Evolutionary conservation across 2,329 filamentous ascomycete species (phyloP).

Genomic region (Phialemoniopsis sp.): DNA sequence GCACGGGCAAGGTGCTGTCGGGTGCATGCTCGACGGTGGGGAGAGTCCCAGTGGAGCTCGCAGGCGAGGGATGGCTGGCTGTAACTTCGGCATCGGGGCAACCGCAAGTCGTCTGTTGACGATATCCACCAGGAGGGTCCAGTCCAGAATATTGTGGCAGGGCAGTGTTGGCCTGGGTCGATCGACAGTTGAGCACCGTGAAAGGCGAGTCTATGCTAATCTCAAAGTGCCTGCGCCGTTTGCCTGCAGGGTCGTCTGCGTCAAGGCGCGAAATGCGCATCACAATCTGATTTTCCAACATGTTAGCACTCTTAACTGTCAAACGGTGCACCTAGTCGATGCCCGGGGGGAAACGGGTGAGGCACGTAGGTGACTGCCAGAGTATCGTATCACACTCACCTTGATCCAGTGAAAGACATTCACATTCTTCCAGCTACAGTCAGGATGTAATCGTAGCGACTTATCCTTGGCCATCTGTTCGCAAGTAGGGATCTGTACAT

Average conservation of each 20-base stretch:
- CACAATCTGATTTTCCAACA: slow-evolving; percentile 69
- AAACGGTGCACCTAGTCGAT: no score
- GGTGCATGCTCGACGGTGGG: slow-evolving; percentile 28
- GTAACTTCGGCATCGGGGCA: slow-evolving; percentile 44
- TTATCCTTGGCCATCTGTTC: slow-evolving; percentile 76
- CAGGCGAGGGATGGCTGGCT: slow-evolving; percentile 61
- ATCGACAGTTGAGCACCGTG: slow-evolving; percentile 86
- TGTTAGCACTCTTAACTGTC: no score
- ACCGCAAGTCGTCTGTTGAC: slow-evolving; percentile 44
- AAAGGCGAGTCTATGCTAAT: slow-evolving; percentile 96
- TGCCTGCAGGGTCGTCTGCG: slow-evolving; percentile 64
- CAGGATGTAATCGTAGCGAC: slow-evolving; percentile 67
- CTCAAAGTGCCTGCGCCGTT: slow-evolving; percentile 83
- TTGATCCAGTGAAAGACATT: slow-evolving; percentile 97
- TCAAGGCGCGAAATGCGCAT: slow-evolving; percentile 87
- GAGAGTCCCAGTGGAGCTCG: slow-evolving; percentile 52
- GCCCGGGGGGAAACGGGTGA: neutral
- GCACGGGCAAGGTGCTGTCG: slow-evolving; percentile 30
- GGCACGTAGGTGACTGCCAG: neutral
- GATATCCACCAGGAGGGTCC: slow-evolving; percentile 47
- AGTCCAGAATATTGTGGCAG: slow-evolving; percentile 69
- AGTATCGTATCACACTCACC: slow-evolving; percentile 55
- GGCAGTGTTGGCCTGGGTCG: slow-evolving; percentile 85
- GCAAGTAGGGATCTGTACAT: slow-evolving; percentile 86
- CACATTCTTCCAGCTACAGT: slow-evolving; percentile 91